These are phyloP conservation scores for Aspergillus floridensis DNA, from an alignment of 2,329 filamentous ascomycete species.

Conservation along the genomic window DNA sequence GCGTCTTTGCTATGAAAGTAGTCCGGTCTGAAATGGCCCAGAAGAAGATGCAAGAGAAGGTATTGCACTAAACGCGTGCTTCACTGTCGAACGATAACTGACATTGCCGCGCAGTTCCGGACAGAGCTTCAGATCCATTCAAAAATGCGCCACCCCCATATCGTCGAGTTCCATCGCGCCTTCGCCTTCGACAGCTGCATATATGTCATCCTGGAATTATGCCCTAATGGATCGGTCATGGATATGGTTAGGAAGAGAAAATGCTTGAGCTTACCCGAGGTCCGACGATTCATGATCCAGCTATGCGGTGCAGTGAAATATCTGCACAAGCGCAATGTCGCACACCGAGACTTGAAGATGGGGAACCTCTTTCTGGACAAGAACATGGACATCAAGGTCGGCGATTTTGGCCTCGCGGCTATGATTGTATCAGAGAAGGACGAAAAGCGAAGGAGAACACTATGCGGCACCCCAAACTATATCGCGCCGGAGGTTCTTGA, in stretches of 20 bases:
- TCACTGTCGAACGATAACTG: background rate
- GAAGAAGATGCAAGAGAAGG: slow-evolving; percentile 54
- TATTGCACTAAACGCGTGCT: slow-evolving; percentile 17
- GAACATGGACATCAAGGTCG: slow-evolving; percentile 96
- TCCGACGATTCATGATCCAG: slow-evolving; percentile 89
- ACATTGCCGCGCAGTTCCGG: slow-evolving; percentile 53
- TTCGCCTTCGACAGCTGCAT: slow-evolving; percentile 88
- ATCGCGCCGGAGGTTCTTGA: slow-evolving; percentile 95
- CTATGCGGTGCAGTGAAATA: slow-evolving; percentile 97
- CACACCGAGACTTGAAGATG: slow-evolving; percentile 96
- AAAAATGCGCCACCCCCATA: slow-evolving; percentile 93
- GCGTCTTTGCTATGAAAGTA: slow-evolving; percentile 51
- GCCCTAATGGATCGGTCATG: slow-evolving; percentile 93
- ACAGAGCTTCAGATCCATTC: slow-evolving; percentile 96
- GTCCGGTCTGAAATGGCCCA: slow-evolving; percentile 51
- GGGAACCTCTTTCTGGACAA: slow-evolving; percentile 95
- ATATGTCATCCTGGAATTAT: slow-evolving; percentile 91
- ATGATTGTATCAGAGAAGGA: slow-evolving; percentile 89
- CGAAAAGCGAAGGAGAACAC: slow-evolving; percentile 79
- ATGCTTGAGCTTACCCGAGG: slow-evolving; percentile 87
- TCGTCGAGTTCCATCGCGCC: slow-evolving; percentile 91
- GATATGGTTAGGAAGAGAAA: slow-evolving; percentile 95
- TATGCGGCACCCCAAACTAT: slow-evolving; percentile 97
- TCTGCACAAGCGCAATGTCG: slow-evolving; percentile 91
- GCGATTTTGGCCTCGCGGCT: slow-evolving; percentile 93